Evolutionary conservation across 768 basidiomycete genomes (phyloP).

Genomic region (Lyophyllum shimeji): DNA sequence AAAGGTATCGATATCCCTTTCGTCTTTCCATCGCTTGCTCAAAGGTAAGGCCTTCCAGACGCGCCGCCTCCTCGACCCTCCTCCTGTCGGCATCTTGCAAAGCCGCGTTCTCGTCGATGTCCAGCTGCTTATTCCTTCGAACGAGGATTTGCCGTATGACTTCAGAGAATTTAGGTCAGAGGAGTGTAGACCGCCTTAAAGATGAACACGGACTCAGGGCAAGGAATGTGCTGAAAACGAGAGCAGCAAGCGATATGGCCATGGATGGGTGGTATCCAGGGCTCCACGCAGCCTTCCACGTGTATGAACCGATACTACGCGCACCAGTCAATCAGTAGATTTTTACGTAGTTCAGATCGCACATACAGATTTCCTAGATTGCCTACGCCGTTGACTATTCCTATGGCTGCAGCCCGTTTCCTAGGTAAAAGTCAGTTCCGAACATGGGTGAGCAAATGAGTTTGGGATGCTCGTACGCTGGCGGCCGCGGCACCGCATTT

Average conservation of each 20-base stretch:
- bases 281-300: constrained; percentile 62
- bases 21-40: constrained; percentile 57
- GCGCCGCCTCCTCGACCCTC: constrained; percentile 58
- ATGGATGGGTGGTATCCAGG: constrained; percentile 64
- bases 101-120: constrained; percentile 43
- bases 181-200: too few species aligned
- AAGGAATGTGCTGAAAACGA: constrained; percentile 32
- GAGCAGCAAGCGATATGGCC: constrained; percentile 43
- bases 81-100: constrained; percentile 44
- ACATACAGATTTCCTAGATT: constrained; percentile 60
- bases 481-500: constrained; percentile 59
- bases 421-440: constrained; percentile 18
- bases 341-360: background rate
- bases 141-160: constrained; percentile 50
- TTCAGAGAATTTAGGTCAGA: constrained; percentile 11
- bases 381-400: constrained; percentile 57
- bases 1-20: constrained; percentile 59
- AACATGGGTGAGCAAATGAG: background rate
- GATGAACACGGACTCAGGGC: constrained; percentile 26
- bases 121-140: constrained; percentile 49
- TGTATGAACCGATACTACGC: constrained; percentile 56
- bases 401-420: constrained; percentile 57
- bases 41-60: constrained; percentile 57
- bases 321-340: background rate
- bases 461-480: constrained; percentile 36